Evolutionary conservation across 257 asterid genomes (phyloP).

Genomic region (Rehmannia glutinosa): DNA sequence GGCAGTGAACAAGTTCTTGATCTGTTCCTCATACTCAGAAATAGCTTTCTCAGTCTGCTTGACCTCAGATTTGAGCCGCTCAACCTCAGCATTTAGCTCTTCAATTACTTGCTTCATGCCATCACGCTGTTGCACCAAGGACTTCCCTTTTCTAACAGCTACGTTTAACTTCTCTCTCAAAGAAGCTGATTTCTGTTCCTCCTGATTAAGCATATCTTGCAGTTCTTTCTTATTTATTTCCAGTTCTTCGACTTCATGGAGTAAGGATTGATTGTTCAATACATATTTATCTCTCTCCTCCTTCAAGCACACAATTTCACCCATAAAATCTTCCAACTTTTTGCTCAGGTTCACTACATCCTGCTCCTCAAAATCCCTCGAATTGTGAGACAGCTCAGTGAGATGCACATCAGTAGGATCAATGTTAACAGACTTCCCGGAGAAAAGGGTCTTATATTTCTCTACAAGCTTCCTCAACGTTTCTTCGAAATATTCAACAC

Average conservation of each 20-base stretch:
- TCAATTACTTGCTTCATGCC: slow-evolving; percentile 77
- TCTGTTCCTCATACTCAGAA: slow-evolving; percentile 50
- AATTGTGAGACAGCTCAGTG: slow-evolving; percentile 31
- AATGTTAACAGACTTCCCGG: slow-evolving; percentile 29
- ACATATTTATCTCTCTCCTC: slow-evolving; percentile 56
- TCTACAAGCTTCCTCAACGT: slow-evolving; percentile 57
- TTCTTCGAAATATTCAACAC: slow-evolving; percentile 49
- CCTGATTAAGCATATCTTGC: slow-evolving; percentile 65
- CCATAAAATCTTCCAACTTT: slow-evolving; percentile 26
- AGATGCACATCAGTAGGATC: slow-evolving; percentile 39
- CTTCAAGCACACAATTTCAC: slow-evolving; percentile 52
- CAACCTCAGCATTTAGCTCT: slow-evolving; percentile 60
- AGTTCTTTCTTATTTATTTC: slow-evolving; percentile 53
- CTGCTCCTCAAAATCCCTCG: slow-evolving; percentile 39
- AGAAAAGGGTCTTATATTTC: slow-evolving; percentile 40
- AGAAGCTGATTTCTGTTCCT: slow-evolving; percentile 76
- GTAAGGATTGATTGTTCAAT: slow-evolving; percentile 48
- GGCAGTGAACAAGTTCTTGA: slow-evolving; percentile 41
- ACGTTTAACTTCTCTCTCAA: slow-evolving; percentile 82
- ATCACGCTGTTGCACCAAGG: slow-evolving; percentile 86
- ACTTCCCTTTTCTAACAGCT: slow-evolving; percentile 94
- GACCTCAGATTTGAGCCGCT: slow-evolving; percentile 50
- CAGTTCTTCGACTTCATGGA: slow-evolving; percentile 49
- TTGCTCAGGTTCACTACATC: slow-evolving; percentile 34
- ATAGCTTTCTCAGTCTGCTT: slow-evolving; percentile 42